phyloP scores from a whole-genome alignment of 805 yeast species.

The Blastobotrys attinorum region DNA sequence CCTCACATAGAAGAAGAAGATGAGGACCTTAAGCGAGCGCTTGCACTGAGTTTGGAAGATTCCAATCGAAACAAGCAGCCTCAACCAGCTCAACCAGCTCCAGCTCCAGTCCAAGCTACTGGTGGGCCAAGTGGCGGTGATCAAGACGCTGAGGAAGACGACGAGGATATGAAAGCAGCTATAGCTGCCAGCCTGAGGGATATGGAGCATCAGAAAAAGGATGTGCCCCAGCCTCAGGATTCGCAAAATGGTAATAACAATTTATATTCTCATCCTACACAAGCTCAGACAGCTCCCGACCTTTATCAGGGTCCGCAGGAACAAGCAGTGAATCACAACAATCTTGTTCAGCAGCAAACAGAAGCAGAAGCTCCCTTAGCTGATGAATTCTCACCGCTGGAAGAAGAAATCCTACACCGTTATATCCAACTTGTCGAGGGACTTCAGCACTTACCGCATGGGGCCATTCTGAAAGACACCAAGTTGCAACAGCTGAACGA shows the following conservation, averaged over 20 bases:
- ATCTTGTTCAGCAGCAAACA: too few species aligned
- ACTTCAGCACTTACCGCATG: constrained; percentile 40
- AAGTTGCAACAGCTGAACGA: constrained; percentile 51
- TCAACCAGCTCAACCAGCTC: constrained; percentile 24
- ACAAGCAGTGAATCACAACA: constrained; percentile 6
- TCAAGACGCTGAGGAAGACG: constrained; percentile 65
- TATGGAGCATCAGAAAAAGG: constrained; percentile 35
- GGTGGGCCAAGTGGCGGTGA: constrained; percentile 29
- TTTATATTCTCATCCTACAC: constrained; percentile 18
- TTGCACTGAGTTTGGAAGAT: constrained; percentile 70
- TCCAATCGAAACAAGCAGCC: constrained; percentile 17
- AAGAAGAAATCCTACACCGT: constrained; percentile 60
- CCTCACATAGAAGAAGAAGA: constrained; percentile 61
- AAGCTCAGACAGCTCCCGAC: neutral
- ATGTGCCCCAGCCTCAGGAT: neutral
- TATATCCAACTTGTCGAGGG: constrained; percentile 61
- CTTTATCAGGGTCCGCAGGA: constrained; percentile 6
- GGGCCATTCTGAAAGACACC: constrained; percentile 37
- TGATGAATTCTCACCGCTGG: constrained; percentile 44
- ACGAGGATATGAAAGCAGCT: constrained; percentile 87
- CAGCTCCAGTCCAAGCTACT: constrained; percentile 20
- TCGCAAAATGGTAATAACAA: constrained; percentile 13
- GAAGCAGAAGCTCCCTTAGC: constrained; percentile 3
- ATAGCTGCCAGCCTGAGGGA: constrained; percentile 86
- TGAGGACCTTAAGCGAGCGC: constrained; percentile 69